Evolutionary conservation across 208 protist genomes (phyloP), one percentile per base, ranked within the genome.

Genomic region (Zelonia costaricensis): DNA sequence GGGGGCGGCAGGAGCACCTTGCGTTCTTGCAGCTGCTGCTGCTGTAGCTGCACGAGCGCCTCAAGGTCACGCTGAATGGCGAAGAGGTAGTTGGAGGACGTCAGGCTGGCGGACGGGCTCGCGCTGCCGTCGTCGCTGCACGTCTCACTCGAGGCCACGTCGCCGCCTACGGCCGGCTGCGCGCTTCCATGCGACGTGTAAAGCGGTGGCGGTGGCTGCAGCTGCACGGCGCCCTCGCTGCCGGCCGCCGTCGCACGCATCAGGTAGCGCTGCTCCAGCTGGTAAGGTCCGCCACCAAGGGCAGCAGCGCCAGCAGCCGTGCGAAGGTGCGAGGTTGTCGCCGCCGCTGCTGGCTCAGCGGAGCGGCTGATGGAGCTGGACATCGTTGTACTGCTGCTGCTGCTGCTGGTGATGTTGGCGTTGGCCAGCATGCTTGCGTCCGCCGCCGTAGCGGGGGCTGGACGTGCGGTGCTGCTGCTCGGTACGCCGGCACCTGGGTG

Each of bases 21-120:
- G 13, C 22, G 35, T 3, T 16, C 43, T 4, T 36, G 40, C 9
- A 73, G 49, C 38, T 64, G 67, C 42, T 38, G 67, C 40, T 62
- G 64, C 45, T 78, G 72, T 20, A 74, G 60, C 12, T 46, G 53
- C 0, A 69, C 58, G 27, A 78, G 55, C 30, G 35, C 44, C 30
- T 64, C 38, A 12, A 78, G 40, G 30, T 78, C 72, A 60, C 45
- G 42, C 25, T 78, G 49, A n/a, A 66, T 69, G 23, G 56, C 47
- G 38, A 18, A 52, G 42, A 76, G 36, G 40, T 63, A 75, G n/a
- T 56, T 45, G 7, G 69, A 76, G 27, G 56, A 69, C 35, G 55
- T 64, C n/a, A 51, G 6, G 45, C 52, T 66, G 59, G 20, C 30
- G 13, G 45, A 1, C 9, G 12, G 46, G 27, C 25, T 51, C 25